phyloP scores from a whole-genome alignment of 768 basidiomycete species.

The Fomitopsis serialis region DNA sequence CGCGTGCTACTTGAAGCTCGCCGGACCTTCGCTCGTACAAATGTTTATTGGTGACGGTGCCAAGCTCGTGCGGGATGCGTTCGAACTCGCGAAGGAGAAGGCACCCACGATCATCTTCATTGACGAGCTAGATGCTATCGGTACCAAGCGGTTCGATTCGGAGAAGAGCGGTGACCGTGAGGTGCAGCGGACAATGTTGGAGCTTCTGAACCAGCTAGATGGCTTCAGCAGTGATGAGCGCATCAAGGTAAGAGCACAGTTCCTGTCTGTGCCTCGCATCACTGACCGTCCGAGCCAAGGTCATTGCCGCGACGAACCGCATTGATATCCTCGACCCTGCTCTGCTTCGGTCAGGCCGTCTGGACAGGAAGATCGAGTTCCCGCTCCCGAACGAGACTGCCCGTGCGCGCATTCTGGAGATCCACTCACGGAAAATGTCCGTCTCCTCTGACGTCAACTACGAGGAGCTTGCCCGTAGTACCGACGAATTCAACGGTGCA shows the following conservation, averaged over 20 bases:
- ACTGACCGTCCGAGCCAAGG: conserved; percentile 40
- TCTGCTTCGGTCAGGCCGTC: conserved; percentile 93
- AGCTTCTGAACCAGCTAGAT: conserved; percentile 95
- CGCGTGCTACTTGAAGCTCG: conserved; percentile 96
- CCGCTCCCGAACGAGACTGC: conserved; percentile 94
- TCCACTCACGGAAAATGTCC: conserved; percentile 96
- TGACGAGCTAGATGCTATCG: conserved; percentile 97
- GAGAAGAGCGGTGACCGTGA: conserved; percentile 99
- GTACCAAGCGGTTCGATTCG: conserved; percentile 96
- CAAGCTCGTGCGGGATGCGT: conserved; percentile 96
- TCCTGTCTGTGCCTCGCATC: not conserved
- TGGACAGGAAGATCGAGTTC: conserved; percentile 99
- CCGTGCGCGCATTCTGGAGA: conserved; percentile 93
- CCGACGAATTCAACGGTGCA: conserved; percentile 98
- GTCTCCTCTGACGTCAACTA: conserved; percentile 87
- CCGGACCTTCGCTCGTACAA: conserved; percentile 95
- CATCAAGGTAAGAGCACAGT: conserved; percentile 71
- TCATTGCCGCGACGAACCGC: conserved; percentile 97
- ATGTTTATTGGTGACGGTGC: conserved; percentile 99
- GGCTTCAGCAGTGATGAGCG: conserved; percentile 96
- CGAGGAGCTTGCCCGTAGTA: conserved; percentile 92
- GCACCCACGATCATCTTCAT: conserved; percentile 99
- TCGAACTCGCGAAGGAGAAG: conserved; percentile 97
- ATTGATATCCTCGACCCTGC: conserved; percentile 99
- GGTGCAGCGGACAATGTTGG: conserved; percentile 99